Conservation (phyloP, 768 basidiomycete genomes). For the Xerocomellus intermedius region DNA sequence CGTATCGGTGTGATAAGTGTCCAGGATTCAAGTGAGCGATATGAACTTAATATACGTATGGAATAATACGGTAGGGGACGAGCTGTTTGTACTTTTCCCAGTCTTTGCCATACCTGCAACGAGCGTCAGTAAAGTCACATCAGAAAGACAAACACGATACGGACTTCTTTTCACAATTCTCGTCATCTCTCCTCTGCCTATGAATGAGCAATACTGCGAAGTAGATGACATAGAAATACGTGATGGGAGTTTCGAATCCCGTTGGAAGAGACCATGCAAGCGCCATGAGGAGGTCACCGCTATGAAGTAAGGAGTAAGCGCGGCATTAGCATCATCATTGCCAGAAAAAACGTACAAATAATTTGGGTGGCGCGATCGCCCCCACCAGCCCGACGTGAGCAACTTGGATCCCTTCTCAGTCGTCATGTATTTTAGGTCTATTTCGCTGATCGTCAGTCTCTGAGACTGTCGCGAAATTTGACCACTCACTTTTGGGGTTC, state of each 20-base stretch:
- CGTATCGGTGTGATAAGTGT: background rate
- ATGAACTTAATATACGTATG: constrained; percentile 63
- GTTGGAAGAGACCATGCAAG: constrained; percentile 93
- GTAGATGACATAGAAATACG: constrained; percentile 92
- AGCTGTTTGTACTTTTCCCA: constrained; percentile 89
- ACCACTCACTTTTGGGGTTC: constrained; percentile 81
- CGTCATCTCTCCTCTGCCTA: constrained; percentile 88
- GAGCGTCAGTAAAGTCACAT: background rate
- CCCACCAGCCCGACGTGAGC: constrained; percentile 98
- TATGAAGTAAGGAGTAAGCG: constrained; percentile 24
- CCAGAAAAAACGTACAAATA: constrained; percentile 58
- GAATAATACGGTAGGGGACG: constrained; percentile 84
- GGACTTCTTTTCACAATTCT: constrained; percentile 85
- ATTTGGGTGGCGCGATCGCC: constrained; percentile 88
- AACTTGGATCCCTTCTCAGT: constrained; percentile 88
- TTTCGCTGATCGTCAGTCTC: constrained; percentile 1
- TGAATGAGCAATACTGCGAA: constrained; percentile 89
- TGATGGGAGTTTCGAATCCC: constrained; percentile 88
- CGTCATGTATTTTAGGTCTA: constrained; percentile 75
- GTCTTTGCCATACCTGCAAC: constrained; percentile 81
- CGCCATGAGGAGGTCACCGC: constrained; percentile 86
- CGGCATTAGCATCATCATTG: background rate
- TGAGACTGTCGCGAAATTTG: background rate
- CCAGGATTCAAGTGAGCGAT: background rate
- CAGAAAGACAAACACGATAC: constrained; percentile 23